These are phyloP conservation scores for Corylus americana DNA, from an alignment of 306 rosid species.

Conservation along the genomic window DNA sequence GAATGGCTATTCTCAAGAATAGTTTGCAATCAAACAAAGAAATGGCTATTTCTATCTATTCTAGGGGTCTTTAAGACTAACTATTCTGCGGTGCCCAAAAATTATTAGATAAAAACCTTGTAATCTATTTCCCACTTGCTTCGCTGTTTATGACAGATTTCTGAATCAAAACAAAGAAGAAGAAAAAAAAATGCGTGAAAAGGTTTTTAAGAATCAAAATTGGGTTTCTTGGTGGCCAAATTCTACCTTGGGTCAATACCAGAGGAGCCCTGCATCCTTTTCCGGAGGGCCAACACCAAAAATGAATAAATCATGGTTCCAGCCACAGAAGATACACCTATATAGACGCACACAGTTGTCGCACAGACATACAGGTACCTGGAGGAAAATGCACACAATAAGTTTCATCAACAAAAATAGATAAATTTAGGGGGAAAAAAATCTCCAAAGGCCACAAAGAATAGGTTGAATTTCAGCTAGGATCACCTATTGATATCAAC, in stretches of 20 bases:
- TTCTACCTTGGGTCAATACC: slow-evolving; percentile 27
- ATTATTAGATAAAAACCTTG: no score
- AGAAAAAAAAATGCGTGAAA: background rate
- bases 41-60: no score
- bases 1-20: no score
- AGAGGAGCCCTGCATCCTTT: slow-evolving; percentile 34
- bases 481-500: background rate
- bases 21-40: no score
- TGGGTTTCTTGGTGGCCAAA: slow-evolving; percentile 19
- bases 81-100: no score
- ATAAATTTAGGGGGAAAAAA: slow-evolving; percentile 11
- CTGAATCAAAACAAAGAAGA: background rate
- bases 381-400: slow-evolving; percentile 24
- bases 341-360: slow-evolving; percentile 62
- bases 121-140: background rate
- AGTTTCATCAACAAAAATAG: slow-evolving; percentile 21
- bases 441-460: slow-evolving; percentile 9
- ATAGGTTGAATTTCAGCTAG: background rate
- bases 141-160: background rate
- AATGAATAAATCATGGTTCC: slow-evolving; percentile 62
- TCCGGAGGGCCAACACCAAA: slow-evolving; percentile 49
- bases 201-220: slow-evolving; percentile 17
- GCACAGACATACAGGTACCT: slow-evolving; percentile 84
- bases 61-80: no score
- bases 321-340: slow-evolving; percentile 57